Base-by-base conservation (phyloP, 2,329 filamentous ascomycete species). In the Metarhizium humberi region DNA sequence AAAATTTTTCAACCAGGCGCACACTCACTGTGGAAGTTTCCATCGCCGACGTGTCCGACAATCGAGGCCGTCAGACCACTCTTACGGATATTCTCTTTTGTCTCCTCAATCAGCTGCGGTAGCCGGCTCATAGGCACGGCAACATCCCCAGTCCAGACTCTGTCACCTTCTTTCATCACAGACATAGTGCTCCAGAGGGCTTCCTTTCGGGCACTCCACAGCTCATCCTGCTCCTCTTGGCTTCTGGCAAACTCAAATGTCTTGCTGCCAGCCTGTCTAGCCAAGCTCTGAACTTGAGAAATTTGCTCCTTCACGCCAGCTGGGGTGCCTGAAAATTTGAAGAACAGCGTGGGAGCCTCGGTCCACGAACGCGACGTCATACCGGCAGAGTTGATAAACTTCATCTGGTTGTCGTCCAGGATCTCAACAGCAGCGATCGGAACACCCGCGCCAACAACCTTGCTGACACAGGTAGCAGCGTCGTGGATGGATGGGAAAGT, bases 381-480 rank as follows among this genome's bases (percentile, higher is more conserved):
- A 30, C 86, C 85, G 1, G 84, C 81, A 32, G 79, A 75, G 71
- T 86, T 85, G 71, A 86, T 83, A 67, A 78, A 80, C 62, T 73
- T 75, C 81, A 96, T 96, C 74, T 95, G 91, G 56, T 91, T 86
- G 67, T 95, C 91, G 72, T 96, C 92, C 32, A 96, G 77, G 56
- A 96, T 87, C 73, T 96, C 92, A 47, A 96, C 84, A n/a, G 92
- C 92, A 0, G 92, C 91, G 46, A 96, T 85, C 34, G 88, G 89
- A 11, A 96, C 81, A 30, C 90, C 91, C 53, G 87, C 81, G 48
- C 82, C 83, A 4, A 96, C 91, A 11, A 96, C 90, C 54, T 80
- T 80, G 61, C 86, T 84, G 2, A 94, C 91, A 67, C 90, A 95
- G 65, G 86, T 80, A 16, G 89, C 90, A 1, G 90, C 90, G 60